These are phyloP conservation scores for Teratosphaeria gauchensis DNA, from an alignment of 2,329 filamentous ascomycete species.

Conservation along the genomic window DNA sequence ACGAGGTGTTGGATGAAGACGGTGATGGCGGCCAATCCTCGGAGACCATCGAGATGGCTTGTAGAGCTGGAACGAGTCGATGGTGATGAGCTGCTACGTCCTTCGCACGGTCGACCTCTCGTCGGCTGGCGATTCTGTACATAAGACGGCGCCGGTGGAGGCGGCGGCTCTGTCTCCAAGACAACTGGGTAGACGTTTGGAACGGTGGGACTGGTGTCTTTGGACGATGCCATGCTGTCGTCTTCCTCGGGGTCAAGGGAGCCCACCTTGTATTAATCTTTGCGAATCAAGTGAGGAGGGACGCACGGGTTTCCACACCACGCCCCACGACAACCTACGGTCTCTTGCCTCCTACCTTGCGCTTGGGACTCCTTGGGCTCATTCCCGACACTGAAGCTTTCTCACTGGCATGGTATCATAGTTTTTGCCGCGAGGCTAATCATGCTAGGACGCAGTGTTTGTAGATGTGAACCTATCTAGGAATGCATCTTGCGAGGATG, in stretches of 20 bases:
- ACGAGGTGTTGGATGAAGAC: background rate
- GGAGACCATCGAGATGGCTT: background rate
- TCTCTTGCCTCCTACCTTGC: background rate
- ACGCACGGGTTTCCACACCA: background rate
- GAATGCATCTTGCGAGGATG: background rate
- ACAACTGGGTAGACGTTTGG: background rate
- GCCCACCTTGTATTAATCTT: background rate
- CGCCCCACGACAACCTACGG: background rate
- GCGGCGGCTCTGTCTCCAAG: background rate
- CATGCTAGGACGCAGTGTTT: background rate
- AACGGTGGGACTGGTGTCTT: background rate
- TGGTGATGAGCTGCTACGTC: background rate
- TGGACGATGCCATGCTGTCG: background rate
- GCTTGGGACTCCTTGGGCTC: background rate
- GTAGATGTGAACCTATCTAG: background rate
- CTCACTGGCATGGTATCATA: too few species aligned
- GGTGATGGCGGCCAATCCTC: background rate
- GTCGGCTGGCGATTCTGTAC: background rate
- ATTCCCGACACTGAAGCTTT: too few species aligned
- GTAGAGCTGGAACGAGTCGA: background rate
- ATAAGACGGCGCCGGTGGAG: background rate
- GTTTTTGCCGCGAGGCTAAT: background rate
- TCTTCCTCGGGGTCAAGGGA: background rate
- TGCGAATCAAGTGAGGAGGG: background rate
- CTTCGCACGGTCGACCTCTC: background rate